Evolutionary conservation across 345 rosid genomes (phyloP).

Genomic region (Camelina laxa): DNA sequence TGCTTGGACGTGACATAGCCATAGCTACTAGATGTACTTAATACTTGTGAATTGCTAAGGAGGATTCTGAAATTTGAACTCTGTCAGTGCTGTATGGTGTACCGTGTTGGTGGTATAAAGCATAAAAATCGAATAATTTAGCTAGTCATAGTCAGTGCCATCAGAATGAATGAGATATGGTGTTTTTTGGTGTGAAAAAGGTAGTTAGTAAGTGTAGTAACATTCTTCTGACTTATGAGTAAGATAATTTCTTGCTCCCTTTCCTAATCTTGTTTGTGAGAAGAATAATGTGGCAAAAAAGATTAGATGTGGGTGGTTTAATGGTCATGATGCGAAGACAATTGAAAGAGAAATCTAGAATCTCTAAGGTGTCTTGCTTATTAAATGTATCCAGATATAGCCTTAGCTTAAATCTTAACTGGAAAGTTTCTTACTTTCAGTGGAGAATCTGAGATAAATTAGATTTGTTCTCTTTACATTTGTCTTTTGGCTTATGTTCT

Average conservation of each 20-base stretch:
- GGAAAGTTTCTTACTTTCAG: background rate
- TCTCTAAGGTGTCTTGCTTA: background rate
- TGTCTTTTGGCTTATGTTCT: background rate
- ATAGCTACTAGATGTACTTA: background rate
- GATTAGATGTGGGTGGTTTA: background rate
- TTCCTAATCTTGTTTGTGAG: conserved; percentile 3
- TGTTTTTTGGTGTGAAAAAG: background rate
- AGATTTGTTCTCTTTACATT: conserved; percentile 7
- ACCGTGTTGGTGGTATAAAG: conserved; percentile 13
- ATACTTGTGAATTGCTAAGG: conserved; percentile 6
- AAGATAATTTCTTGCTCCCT: background rate
- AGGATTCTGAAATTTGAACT: conserved; percentile 5
- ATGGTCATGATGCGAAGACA: conserved; percentile 5
- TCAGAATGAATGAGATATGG: background rate
- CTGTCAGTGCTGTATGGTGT: conserved; percentile 1
- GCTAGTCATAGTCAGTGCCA: conserved; percentile 6
- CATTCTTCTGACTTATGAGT: conserved; percentile 1
- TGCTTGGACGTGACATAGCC: conserved; percentile 7
- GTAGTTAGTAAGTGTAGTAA: conserved; percentile 11
- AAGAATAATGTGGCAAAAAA: conserved; percentile 1
- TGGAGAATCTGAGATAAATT: background rate
- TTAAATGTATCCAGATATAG: background rate
- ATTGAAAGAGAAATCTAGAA: conserved; percentile 1
- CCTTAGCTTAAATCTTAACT: conserved; percentile 20
- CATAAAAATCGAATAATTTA: background rate